These are phyloP conservation scores for Lentithecium fluviatile DNA, from an alignment of 495 filamentous ascomycete species.

Conservation along the genomic window DNA sequence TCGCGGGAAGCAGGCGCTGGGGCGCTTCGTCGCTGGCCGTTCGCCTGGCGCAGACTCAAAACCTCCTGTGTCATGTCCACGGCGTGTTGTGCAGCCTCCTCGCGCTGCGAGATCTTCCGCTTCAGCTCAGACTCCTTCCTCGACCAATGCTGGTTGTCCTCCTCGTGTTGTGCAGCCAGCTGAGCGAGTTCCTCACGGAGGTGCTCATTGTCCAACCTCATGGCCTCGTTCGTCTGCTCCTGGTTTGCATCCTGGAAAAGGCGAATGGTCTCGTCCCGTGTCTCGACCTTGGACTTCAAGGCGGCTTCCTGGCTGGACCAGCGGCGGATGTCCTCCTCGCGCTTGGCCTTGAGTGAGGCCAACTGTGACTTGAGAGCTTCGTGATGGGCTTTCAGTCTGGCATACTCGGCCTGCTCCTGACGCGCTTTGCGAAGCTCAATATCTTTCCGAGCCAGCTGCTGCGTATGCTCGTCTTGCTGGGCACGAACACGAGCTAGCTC, in stretches of 20 bases:
- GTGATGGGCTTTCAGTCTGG: slow-evolving; percentile 29
- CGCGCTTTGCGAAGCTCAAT: slow-evolving; percentile 30
- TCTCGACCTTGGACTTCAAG: slow-evolving; percentile 20
- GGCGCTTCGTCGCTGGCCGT: slow-evolving; percentile 5
- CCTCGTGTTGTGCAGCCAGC: slow-evolving; percentile 31
- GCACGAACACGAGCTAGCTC: slow-evolving; percentile 28
- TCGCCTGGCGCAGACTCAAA: slow-evolving; percentile 20
- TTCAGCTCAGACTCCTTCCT: slow-evolving; percentile 33
- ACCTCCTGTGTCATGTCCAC: slow-evolving; percentile 33
- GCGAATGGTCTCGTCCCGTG: slow-evolving; percentile 35
- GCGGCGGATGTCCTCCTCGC: slow-evolving; percentile 42
- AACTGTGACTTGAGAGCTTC: slow-evolving; percentile 22
- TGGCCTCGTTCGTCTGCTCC: slow-evolving; percentile 33
- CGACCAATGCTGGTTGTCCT: slow-evolving; percentile 27
- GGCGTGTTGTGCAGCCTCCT: slow-evolving; percentile 26
- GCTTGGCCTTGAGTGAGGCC: slow-evolving; percentile 43
- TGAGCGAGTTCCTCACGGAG: slow-evolving; percentile 34
- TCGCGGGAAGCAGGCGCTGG: slow-evolving; percentile 1
- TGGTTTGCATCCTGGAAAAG: slow-evolving; percentile 31
- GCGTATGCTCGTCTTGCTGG: slow-evolving; percentile 34
- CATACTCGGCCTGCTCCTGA: slow-evolving; percentile 27
- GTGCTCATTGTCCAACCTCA: slow-evolving; percentile 32
- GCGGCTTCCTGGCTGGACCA: slow-evolving; percentile 24
- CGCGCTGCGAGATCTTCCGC: slow-evolving; percentile 29
- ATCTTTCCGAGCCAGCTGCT: slow-evolving; percentile 26